Base-by-base conservation (phyloP, 441 rosid species). In the Isatis lusitanica region DNA sequence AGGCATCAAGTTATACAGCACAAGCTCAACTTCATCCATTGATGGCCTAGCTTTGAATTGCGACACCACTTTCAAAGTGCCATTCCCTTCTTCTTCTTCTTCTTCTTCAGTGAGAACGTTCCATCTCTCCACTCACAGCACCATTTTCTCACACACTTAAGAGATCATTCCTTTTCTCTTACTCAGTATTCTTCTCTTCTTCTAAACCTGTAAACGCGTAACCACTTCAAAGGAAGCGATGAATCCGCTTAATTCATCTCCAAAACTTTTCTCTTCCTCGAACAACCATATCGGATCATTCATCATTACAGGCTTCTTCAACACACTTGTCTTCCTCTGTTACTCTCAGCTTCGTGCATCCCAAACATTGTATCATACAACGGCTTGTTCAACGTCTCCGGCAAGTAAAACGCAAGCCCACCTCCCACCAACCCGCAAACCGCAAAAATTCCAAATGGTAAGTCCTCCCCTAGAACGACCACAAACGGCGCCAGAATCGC, bases 131-230 rank as follows among this genome's bases (percentile, higher is more conserved):
- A 75, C 94, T 89, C 81, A 90, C 75, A 74, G 84, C 86, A 73
- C 97, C 94, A 70, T n/a, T 91, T 88, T 68, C 90, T 89, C 58
- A 83, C 97, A 74, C 89, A 89, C 84, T 87, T 88, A 75, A 92
- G n/a, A 90, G 55, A 89, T 78, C 78, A 87, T 83, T n/a, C 95
- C 93, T 79, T 70, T 85, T 59, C 92, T 62, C 78, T 78, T 90
- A 66, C 92, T 90, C 83, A 92, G 43, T 74, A 94, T 39, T 1
- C 92, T 96, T 72, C 71, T 77, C 51, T n/a, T 92, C 95, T 74
- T 90, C 97, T 64, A 92, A 78, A 6, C 97, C 97, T 73, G 80
- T 73, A 50, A 90, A 87, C 50, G 97, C 91, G 65, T 92, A 90
- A 94, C 83, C 84, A 90, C 95, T 39, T 88, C 95, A 73, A 90